Percentiles rank a stretch among this genome's conserved stretches.
Conservation (phyloP, 179 eudicot species). For the Heliamphora pulchella region DNA sequence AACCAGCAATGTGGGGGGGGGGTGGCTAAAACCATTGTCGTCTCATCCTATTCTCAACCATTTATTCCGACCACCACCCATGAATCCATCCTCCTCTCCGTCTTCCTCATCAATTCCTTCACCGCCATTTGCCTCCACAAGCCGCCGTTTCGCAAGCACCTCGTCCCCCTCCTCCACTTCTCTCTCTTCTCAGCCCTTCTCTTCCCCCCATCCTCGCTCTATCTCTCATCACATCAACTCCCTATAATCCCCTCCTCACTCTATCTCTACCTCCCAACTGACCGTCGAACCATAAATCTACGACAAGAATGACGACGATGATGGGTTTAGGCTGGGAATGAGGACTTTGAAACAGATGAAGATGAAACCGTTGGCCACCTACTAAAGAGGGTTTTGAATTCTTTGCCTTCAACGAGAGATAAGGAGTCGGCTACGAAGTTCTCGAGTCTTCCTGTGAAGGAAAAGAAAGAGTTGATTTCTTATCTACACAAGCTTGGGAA, state of each 20-base stretch:
- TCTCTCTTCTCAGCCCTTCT: slow-evolving; percentile 15
- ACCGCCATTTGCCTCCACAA: slow-evolving; percentile 1
- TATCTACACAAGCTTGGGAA: slow-evolving; percentile 74
- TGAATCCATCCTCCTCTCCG: background rate
- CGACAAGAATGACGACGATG: slow-evolving; percentile 9
- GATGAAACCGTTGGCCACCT: background rate
- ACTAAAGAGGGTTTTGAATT: slow-evolving; percentile 4
- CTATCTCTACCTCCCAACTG: background rate
- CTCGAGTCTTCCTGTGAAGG: slow-evolving; percentile 60
- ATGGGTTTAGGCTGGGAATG: background rate
- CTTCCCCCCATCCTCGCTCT: background rate
- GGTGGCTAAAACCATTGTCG: too few relatives aligned
- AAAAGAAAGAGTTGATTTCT: slow-evolving; percentile 76
- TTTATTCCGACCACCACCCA: background rate
- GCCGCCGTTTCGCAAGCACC: background rate
- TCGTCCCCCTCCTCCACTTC: background rate
- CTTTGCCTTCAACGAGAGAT: background rate
- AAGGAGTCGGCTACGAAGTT: slow-evolving; percentile 12
- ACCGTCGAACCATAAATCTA: background rate
- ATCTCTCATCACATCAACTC: too few relatives aligned
- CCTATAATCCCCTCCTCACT: background rate
- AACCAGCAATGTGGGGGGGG: too few relatives aligned
- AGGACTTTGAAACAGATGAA: background rate
- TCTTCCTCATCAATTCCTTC: slow-evolving; percentile 4
- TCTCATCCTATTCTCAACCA: too few relatives aligned